Base-by-base conservation (phyloP, 768 basidiomycete genomes). In the Podaxis sp. region DNA sequence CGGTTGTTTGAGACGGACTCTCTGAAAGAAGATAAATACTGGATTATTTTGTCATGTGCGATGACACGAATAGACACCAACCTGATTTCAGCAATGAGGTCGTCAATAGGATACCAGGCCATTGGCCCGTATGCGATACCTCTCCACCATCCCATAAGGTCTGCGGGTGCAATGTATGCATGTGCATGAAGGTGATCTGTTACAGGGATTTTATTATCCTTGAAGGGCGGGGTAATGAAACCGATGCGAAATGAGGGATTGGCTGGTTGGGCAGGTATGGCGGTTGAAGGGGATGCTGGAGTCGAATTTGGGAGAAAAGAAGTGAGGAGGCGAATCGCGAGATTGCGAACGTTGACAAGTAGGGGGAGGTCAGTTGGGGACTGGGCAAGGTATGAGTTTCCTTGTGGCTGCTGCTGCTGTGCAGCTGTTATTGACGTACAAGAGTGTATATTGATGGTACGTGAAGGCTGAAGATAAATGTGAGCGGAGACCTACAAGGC, bases 1-100 rank as follows among this genome's bases (percentile, higher is more conserved):
- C 91, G 86, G 72, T 94, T 93, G 69, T 93, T 94, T 13, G 89
- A 86, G 2, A 87, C 85, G 18, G 85, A 82, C 73, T 93, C 91
- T 51, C 91, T 93, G 63, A 54, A 62, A n/a, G 51, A 40, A 42
- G 52, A 48, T 52, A 28, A 57, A 36, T 61, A 57, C 37, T 42
- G 59, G 63, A 57, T 42, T 55, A 51, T 37, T 25, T 18, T n/a
- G n/a, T 32, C 32, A 9, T 50, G 14, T 35, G 38, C 50, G 47
- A 35, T 23, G 55, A 48, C 28, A 63, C 23, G 37, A 59, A 52
- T 28, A 60, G 53, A 36, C 47, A 71, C 79, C 50, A 65, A 91
- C 90, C 90, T 78, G 66, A 91, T 91, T 70, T 91, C 89, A 18
- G 90, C 90, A 66, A 91, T 88, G 50, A 91, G 76, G 72, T 91